Percentiles rank a stretch among this genome's conserved stretches.
Evolutionary conservation across 2,329 filamentous ascomycete species (phyloP).

Genomic region (Rutstroemia sydowiana): DNA sequence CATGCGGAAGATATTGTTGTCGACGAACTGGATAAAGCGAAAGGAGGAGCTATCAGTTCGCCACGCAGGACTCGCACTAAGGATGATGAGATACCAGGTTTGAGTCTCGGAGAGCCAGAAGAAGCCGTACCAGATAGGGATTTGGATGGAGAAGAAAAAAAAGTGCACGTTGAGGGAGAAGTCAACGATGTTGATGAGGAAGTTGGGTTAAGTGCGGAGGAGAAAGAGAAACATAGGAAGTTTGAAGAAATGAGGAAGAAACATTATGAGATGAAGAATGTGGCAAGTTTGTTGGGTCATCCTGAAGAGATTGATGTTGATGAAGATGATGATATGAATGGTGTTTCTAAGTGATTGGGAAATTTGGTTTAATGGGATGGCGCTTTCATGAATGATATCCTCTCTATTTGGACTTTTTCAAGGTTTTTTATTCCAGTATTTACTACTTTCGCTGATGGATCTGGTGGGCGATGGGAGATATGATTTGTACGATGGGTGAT

Average conservation of each 20-base stretch:
- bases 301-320: slow-evolving; percentile 58
- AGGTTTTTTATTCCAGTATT: neutral
- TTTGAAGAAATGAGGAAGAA: slow-evolving; percentile 91
- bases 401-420: neutral
- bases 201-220: slow-evolving; percentile 57
- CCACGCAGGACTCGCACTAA: slow-evolving; percentile 21
- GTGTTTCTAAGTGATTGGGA: slow-evolving; percentile 13
- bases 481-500: too few species aligned
- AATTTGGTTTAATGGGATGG: neutral
- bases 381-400: neutral
- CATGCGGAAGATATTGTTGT: slow-evolving; percentile 66
- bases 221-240: slow-evolving; percentile 80
- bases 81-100: slow-evolving; percentile 80
- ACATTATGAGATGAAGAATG: slow-evolving; percentile 98
- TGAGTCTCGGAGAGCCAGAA: slow-evolving; percentile 90
- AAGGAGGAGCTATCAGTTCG: neutral
- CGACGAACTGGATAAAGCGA: slow-evolving; percentile 52
- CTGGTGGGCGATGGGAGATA: too few species aligned
- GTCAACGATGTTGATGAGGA: slow-evolving; percentile 40
- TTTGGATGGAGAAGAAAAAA: slow-evolving; percentile 51
- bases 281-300: slow-evolving; percentile 78
- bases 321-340: slow-evolving; percentile 46
- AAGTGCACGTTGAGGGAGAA: slow-evolving; percentile 65
- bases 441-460: too few species aligned
- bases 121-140: slow-evolving; percentile 52